A percentile compares a stretch with the other conserved stretches of the same genome.
phyloP scores from a whole-genome alignment of 2,329 filamentous ascomycete species.

The Alternaria gaisen region DNA sequence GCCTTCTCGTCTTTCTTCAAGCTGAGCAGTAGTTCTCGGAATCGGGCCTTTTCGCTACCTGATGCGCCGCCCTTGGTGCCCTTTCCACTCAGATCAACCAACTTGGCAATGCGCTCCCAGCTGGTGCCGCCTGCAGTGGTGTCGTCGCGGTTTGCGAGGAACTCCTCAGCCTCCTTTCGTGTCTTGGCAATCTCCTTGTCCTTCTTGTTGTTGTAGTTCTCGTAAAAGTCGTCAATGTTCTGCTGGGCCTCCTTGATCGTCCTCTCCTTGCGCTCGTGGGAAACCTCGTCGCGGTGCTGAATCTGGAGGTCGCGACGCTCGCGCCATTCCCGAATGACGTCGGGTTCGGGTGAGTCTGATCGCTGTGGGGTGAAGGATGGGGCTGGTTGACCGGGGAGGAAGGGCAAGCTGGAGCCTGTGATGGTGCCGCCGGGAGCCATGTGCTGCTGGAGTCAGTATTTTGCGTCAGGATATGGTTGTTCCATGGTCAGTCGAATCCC shows the following conservation, averaged over 20 bases:
- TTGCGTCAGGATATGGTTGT: not conserved
- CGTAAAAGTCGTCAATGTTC: conserved; percentile 99
- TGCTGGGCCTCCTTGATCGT: conserved; percentile 89
- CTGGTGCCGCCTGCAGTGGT: conserved; percentile 93
- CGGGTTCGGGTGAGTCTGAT: conserved; percentile 82
- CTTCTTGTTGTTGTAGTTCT: conserved; percentile 98
- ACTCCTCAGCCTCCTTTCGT: conserved; percentile 90
- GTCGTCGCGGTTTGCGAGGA: conserved; percentile 86
- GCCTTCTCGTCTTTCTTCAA: conserved; percentile 93
- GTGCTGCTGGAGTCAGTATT: conserved; percentile 58
- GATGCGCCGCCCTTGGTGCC: conserved; percentile 84
- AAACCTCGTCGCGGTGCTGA: conserved; percentile 83
- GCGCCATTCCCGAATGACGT: conserved; percentile 90
- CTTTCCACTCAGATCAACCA: conserved; percentile 97
- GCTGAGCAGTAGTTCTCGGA: conserved; percentile 87
- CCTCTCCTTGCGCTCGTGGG: conserved; percentile 80
- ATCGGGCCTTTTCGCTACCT: conserved; percentile 94
- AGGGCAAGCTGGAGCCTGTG: conserved; percentile 72
- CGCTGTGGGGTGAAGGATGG: conserved; percentile 57
- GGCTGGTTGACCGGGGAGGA: conserved; percentile 54
- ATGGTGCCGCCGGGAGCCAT: conserved; percentile 81
- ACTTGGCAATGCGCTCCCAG: conserved; percentile 97
- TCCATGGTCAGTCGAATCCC: not conserved
- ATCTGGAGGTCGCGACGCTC: conserved; percentile 85
- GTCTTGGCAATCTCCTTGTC: conserved; percentile 93